These are phyloP conservation scores for Bryoerythrophyllum caledonicum DNA, from an alignment of 225 moss, liverwort and hornwort species.

Conservation along the genomic window DNA sequence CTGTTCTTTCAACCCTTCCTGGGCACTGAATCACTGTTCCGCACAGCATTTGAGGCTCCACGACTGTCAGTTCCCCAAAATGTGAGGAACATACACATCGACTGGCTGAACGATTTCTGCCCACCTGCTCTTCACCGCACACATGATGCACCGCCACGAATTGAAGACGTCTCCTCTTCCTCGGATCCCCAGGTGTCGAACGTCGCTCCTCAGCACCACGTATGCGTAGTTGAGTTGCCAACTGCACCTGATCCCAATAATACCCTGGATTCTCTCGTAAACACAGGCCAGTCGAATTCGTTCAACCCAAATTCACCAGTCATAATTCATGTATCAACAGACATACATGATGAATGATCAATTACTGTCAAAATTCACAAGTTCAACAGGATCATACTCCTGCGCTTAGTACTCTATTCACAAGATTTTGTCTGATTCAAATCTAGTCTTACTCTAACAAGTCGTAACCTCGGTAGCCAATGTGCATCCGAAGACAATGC, in stretches of 20 bases:
- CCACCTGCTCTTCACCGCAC: not conserved
- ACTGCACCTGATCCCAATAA: not conserved
- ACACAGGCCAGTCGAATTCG: not conserved
- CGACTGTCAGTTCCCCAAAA: not conserved
- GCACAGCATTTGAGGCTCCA: not conserved
- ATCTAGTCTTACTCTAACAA: not conserved
- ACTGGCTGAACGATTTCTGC: constrained; percentile 18
- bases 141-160: constrained; percentile 8
- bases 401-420: not conserved
- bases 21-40: constrained; percentile 9
- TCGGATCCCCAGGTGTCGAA: constrained; percentile 8
- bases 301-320: constrained; percentile 27
- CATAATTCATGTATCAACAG: constrained; percentile 23
- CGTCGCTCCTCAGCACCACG: constrained; percentile 2
- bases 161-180: constrained; percentile 31
- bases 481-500: constrained; percentile 7
- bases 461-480: constrained; percentile 11
- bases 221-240: constrained; percentile 24
- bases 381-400: not conserved
- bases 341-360: constrained; percentile 24
- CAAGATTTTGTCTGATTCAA: not conserved
- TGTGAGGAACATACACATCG: constrained; percentile 20
- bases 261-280: not conserved
- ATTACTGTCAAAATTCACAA: not conserved
- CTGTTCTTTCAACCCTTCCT: constrained; percentile 14